A percentile compares a stretch with the other conserved stretches of the same genome.
phyloP scores from a whole-genome alignment of 2,329 filamentous ascomycete species.

The Fusarium succisae region DNA sequence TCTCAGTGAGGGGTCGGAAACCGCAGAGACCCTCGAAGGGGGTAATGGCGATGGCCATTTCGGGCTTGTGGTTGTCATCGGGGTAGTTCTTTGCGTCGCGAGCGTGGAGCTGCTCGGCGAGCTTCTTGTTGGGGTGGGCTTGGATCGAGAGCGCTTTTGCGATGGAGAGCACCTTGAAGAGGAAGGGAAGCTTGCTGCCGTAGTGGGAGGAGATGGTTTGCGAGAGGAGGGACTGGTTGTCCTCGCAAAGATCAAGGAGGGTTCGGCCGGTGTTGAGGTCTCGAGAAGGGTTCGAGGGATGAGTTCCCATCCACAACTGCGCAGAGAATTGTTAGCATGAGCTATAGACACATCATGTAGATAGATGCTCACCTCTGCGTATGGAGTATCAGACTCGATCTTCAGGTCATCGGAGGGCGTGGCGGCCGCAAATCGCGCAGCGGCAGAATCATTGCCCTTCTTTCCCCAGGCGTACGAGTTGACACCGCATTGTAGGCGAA shows the following conservation, averaged over 20 bases:
- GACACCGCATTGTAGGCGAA: conserved; percentile 89
- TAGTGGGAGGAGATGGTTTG: conserved; percentile 77
- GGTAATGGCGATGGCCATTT: conserved; percentile 98
- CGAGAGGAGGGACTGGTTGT: conserved; percentile 86
- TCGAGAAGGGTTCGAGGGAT: conserved; percentile 93
- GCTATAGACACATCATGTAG: too few species aligned
- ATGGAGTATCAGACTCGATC: conserved; percentile 88
- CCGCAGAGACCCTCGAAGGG: conserved; percentile 96
- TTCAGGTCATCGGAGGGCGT: conserved; percentile 79
- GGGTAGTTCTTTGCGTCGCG: conserved; percentile 94
- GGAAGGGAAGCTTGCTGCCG: conserved; percentile 85
- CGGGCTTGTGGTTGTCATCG: conserved; percentile 99
- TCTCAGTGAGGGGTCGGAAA: conserved; percentile 88
- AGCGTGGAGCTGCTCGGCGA: conserved; percentile 84
- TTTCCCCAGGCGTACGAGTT: conserved; percentile 99
- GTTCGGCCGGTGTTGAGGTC: conserved; percentile 85
- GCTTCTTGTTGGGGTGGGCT: conserved; percentile 94
- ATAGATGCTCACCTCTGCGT: conserved; percentile 77
- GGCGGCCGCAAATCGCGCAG: conserved; percentile 87
- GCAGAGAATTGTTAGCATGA: neutral
- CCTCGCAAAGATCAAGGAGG: conserved; percentile 85
- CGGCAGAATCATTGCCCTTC: conserved; percentile 85
- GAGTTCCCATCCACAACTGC: conserved; percentile 98
- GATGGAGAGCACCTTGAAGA: conserved; percentile 98
- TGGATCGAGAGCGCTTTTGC: conserved; percentile 97